Evolutionary conservation across 805 yeast species (phyloP).

Genomic region (Nakazawaea wyomingensis): DNA sequence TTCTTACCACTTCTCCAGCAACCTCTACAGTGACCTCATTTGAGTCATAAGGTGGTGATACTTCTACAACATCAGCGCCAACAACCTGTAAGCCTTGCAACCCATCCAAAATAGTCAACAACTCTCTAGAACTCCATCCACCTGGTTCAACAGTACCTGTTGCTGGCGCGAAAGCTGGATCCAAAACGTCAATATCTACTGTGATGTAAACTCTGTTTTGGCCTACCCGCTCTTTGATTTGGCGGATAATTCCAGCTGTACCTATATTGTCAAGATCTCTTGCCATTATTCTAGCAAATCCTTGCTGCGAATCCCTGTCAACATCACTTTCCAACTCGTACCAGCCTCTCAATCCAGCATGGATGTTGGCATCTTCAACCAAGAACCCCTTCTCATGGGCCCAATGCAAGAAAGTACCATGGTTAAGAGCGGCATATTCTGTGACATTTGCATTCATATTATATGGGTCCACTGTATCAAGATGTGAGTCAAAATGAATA

Average conservation of each 20-base stretch:
- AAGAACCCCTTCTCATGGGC: slow-evolving; percentile 40
- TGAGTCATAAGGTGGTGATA: slow-evolving; percentile 34
- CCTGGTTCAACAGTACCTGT: slow-evolving; percentile 52
- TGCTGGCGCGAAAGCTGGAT: slow-evolving; percentile 48
- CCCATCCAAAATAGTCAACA: slow-evolving; percentile 37
- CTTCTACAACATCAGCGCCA: slow-evolving; percentile 51
- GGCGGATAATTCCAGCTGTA: slow-evolving; percentile 28
- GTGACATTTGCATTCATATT: slow-evolving; percentile 38
- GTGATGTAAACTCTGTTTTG: slow-evolving; percentile 39
- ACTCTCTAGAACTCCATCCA: slow-evolving; percentile 46
- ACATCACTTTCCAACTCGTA: slow-evolving; percentile 30
- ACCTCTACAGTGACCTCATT: slow-evolving; percentile 33
- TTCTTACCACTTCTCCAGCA: slow-evolving; percentile 28
- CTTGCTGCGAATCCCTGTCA: slow-evolving; percentile 42
- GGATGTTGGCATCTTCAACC: slow-evolving; percentile 22
- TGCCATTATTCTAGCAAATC: slow-evolving; percentile 42
- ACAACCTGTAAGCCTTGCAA: slow-evolving; percentile 39
- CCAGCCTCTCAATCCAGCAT: slow-evolving; percentile 40
- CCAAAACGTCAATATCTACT: slow-evolving; percentile 47
- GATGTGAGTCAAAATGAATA: slow-evolving; percentile 40
- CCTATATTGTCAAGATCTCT: slow-evolving; percentile 42
- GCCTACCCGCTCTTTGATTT: slow-evolving; percentile 32
- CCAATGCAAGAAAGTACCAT: slow-evolving; percentile 42
- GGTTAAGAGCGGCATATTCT: slow-evolving; percentile 35
- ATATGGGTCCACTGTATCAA: slow-evolving; percentile 42